These are phyloP conservation scores for Russula earlei DNA, from an alignment of 768 basidiomycete species.

Conservation along the genomic window DNA sequence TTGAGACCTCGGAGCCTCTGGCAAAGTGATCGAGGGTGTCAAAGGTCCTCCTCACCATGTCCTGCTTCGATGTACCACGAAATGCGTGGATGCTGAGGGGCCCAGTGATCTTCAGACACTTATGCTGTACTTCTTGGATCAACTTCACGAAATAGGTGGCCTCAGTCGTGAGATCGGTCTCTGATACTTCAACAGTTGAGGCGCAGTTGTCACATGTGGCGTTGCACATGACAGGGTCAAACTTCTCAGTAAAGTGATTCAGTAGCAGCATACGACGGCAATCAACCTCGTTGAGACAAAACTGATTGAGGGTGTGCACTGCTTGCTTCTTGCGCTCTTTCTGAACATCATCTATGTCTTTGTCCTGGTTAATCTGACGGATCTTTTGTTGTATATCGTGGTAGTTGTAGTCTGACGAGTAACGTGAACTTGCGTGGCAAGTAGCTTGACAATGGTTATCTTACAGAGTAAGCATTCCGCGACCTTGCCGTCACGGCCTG, in stretches of 20 bases:
- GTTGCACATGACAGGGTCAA: slow-evolving; percentile 56
- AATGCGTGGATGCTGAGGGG: slow-evolving; percentile 7
- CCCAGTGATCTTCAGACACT: slow-evolving; percentile 5
- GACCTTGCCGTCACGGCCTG: slow-evolving; percentile 79
- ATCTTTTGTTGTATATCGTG: slow-evolving; percentile 47
- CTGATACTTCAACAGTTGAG: slow-evolving; percentile 24
- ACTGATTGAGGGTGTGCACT: slow-evolving; percentile 62
- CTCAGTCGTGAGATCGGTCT: slow-evolving; percentile 50
- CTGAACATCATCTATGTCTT: slow-evolving; percentile 38
- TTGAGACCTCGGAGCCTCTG: neutral
- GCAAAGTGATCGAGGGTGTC: slow-evolving; percentile 2
- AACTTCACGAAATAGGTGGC: slow-evolving; percentile 44
- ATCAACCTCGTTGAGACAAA: slow-evolving; percentile 69
- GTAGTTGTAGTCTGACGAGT: slow-evolving; percentile 49
- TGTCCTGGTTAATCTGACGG: slow-evolving; percentile 48
- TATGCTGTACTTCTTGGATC: slow-evolving; percentile 9
- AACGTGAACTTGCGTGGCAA: neutral
- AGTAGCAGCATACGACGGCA: slow-evolving; percentile 87
- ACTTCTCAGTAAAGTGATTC: slow-evolving; percentile 78
- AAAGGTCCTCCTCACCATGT: neutral
- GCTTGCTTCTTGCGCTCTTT: slow-evolving; percentile 59
- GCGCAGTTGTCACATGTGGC: slow-evolving; percentile 77
- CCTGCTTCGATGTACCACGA: slow-evolving; percentile 12
- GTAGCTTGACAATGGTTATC: slow-evolving; percentile 19
- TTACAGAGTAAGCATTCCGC: slow-evolving; percentile 84